Evolutionary conservation across 2,329 filamentous ascomycete species (phyloP).

Genomic region (Ceratocystis huliohia): DNA sequence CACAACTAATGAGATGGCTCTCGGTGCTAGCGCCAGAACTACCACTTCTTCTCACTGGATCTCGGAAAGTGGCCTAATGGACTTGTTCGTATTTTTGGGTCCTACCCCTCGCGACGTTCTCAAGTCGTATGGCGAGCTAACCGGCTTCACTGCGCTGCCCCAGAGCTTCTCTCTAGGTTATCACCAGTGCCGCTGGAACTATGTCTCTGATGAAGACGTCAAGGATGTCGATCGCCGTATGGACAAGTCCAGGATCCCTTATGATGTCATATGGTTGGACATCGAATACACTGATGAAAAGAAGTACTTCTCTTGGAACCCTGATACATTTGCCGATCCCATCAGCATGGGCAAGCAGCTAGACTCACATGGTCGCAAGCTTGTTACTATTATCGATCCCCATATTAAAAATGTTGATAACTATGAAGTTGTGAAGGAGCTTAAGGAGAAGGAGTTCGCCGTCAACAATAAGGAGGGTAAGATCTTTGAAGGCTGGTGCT

Average conservation of each 20-base stretch:
- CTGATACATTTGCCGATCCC: conserved; percentile 74
- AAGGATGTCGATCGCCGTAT: conserved; percentile 94
- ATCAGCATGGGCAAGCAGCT: conserved; percentile 79
- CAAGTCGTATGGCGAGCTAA: conserved; percentile 75
- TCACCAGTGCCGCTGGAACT: conserved; percentile 98
- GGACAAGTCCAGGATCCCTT: conserved; percentile 88
- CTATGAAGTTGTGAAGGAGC: conserved; percentile 64
- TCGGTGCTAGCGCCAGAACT: conserved; percentile 55
- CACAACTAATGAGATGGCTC: conserved; percentile 60
- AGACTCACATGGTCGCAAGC: conserved; percentile 71
- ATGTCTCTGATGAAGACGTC: conserved; percentile 91
- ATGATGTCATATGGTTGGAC: conserved; percentile 98
- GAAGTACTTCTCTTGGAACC: conserved; percentile 97
- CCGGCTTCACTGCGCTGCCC: conserved; percentile 79
- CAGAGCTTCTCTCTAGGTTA: conserved; percentile 88
- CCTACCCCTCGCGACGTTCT: conserved; percentile 73
- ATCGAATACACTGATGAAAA: conserved; percentile 95
- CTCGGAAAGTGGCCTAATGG: conserved; percentile 77
- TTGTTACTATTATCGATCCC: conserved; percentile 90
- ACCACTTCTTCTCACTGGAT: conserved; percentile 93
- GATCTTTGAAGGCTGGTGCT: conserved; percentile 94
- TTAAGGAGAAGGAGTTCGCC: conserved; percentile 72
- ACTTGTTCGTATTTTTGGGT: conserved; percentile 89
- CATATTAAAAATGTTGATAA: conserved; percentile 87
- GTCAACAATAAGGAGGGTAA: conserved; percentile 83